Evolutionary conservation across 2,329 filamentous ascomycete genomes (phyloP).

Genomic region (Colletotrichum truncatum): DNA sequence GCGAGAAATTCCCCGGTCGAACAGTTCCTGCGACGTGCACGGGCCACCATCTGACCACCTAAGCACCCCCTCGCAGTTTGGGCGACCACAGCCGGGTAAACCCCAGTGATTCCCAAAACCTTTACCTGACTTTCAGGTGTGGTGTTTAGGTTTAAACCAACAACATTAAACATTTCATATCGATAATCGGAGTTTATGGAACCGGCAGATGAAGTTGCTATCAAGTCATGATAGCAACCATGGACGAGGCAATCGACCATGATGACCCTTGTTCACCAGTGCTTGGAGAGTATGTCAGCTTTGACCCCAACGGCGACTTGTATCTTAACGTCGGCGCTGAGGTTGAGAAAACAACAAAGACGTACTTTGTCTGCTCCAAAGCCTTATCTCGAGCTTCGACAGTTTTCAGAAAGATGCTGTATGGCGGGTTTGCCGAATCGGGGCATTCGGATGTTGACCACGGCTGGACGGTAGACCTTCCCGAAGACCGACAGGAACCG

Average conservation of each 20-base stretch:
- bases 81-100: background rate
- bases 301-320: slow-evolving; percentile 5
- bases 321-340: background rate
- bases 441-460: background rate
- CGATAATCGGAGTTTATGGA: background rate
- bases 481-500: slow-evolving; percentile 40
- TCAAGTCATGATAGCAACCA: background rate
- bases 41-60: slow-evolving; percentile 20
- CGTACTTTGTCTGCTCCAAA: slow-evolving; percentile 38
- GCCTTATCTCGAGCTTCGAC: slow-evolving; percentile 37
- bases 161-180: background rate
- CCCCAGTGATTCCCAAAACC: background rate
- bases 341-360: background rate
- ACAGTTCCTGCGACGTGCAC: slow-evolving; percentile 16
- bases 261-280: background rate
- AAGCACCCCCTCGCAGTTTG: background rate
- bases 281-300: background rate
- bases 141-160: background rate
- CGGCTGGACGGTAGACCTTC: slow-evolving; percentile 40
- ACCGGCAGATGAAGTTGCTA: background rate
- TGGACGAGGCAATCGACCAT: background rate
- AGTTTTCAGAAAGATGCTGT: slow-evolving; percentile 40
- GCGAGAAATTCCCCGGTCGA: background rate
- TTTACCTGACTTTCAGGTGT: background rate
- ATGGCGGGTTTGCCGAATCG: slow-evolving; percentile 38